These are phyloP conservation scores for Tetrahymena thermophila DNA, from an alignment of 73 alveolate genomes.

Conservation along the genomic window DNA sequence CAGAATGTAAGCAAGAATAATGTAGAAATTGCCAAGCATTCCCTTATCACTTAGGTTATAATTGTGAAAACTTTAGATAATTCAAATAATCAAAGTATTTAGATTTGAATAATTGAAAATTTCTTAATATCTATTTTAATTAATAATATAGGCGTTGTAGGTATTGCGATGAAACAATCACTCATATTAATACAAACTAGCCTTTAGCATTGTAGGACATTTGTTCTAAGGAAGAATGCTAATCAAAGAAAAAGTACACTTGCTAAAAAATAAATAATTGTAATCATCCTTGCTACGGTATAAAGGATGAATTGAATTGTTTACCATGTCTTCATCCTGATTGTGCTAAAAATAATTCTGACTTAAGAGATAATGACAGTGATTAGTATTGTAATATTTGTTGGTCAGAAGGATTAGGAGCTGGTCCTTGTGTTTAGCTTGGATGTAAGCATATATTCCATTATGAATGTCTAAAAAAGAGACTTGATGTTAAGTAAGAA, in stretches of 20 bases:
- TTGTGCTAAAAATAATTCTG: neutral
- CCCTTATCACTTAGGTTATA: neutral
- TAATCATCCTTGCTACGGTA: constrained; percentile 35
- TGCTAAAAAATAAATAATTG: constrained; percentile 12
- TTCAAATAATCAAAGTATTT: neutral
- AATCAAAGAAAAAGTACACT: neutral
- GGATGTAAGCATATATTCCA: constrained; percentile 26
- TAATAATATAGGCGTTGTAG: neutral
- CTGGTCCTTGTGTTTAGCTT: constrained; percentile 38
- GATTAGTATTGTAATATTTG: constrained; percentile 44
- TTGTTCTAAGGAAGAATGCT: constrained; percentile 14
- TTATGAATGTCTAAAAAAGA: constrained; percentile 10
- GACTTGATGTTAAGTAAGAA: constrained; percentile 24
- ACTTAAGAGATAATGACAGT: neutral
- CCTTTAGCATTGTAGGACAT: neutral
- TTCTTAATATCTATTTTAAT: too few species aligned
- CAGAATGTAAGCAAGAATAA: neutral
- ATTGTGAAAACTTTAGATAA: neutral
- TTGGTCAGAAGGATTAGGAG: constrained; percentile 41
- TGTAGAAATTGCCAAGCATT: neutral
- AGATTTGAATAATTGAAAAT: neutral
- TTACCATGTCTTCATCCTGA: constrained; percentile 7
- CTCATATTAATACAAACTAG: neutral
- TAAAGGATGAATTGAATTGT: constrained; percentile 18
- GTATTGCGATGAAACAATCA: neutral